Conservation (phyloP, 176 grass and related monocot genomes). For the Thalia dealbata region DNA sequence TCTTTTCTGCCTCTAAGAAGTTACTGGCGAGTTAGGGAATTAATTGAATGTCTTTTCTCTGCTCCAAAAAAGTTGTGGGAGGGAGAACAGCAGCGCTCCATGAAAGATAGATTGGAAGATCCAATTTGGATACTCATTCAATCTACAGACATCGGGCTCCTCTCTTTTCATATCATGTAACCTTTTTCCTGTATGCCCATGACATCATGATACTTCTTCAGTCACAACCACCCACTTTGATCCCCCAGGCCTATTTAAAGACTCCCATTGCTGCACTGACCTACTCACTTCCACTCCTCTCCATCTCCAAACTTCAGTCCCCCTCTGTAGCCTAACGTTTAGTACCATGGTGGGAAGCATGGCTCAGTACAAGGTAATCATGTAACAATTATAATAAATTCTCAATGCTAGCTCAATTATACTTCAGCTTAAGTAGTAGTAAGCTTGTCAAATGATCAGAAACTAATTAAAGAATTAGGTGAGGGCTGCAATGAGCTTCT, state of each 20-base stretch:
- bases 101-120: background rate
- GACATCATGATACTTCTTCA: conserved; percentile 1
- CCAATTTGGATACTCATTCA: background rate
- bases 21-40: background rate
- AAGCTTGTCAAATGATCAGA: background rate
- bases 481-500: background rate
- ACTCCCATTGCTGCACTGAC: background rate
- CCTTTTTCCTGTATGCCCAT: background rate
- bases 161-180: background rate
- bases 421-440: background rate
- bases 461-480: background rate
- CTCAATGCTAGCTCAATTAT: background rate
- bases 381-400: background rate
- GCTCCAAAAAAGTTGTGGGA: background rate
- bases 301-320: background rate
- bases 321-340: background rate
- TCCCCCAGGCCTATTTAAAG: background rate
- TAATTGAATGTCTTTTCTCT: background rate
- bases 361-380: background rate
- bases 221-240: background rate
- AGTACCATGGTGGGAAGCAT: background rate
- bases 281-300: conserved; percentile 1
- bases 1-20: background rate
- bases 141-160: background rate
- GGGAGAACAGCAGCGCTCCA: background rate